Evolutionary conservation across 2,329 filamentous ascomycete genomes (phyloP).

Genomic region (Fusarium sacchari): DNA sequence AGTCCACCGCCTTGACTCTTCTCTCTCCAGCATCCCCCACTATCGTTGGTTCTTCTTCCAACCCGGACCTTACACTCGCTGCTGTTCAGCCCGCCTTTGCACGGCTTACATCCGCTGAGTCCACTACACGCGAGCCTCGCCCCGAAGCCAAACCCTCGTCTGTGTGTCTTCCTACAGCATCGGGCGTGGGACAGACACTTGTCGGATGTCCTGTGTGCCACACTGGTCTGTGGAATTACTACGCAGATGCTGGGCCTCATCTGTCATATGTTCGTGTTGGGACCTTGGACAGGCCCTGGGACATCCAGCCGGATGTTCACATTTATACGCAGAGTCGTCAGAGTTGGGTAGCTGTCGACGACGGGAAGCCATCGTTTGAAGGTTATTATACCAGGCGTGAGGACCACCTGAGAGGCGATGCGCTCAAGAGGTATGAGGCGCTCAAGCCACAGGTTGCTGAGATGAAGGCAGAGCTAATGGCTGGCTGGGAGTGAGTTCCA

Average conservation of each 20-base stretch:
- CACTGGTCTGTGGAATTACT: slow-evolving; percentile 55
- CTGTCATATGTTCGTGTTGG: slow-evolving; percentile 55
- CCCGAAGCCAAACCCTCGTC: slow-evolving; percentile 26
- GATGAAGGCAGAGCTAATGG: slow-evolving; percentile 32
- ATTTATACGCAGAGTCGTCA: slow-evolving; percentile 54
- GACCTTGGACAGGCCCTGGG: slow-evolving; percentile 54
- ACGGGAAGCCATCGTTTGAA: slow-evolving; percentile 51
- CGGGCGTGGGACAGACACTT: slow-evolving; percentile 53
- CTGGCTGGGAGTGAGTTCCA: not conserved
- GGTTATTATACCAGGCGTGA: slow-evolving; percentile 48
- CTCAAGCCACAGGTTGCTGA: slow-evolving; percentile 36
- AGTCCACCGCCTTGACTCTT: slow-evolving; percentile 49
- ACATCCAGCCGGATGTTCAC: slow-evolving; percentile 57
- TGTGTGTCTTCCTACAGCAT: slow-evolving; percentile 51
- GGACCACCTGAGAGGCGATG: slow-evolving; percentile 48
- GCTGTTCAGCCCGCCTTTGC: slow-evolving; percentile 34
- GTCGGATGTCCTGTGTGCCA: slow-evolving; percentile 56
- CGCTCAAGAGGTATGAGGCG: slow-evolving; percentile 44
- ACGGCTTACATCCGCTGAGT: slow-evolving; percentile 26
- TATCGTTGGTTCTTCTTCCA: slow-evolving; percentile 27
- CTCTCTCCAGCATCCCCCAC: slow-evolving; percentile 42
- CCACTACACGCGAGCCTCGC: slow-evolving; percentile 7
- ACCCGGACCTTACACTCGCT: slow-evolving; percentile 14
- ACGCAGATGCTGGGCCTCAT: slow-evolving; percentile 46
- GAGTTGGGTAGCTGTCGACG: slow-evolving; percentile 51